Evolutionary conservation across 2,329 filamentous ascomycete genomes (phyloP).

Genomic region (Aspergillus sp.): DNA sequence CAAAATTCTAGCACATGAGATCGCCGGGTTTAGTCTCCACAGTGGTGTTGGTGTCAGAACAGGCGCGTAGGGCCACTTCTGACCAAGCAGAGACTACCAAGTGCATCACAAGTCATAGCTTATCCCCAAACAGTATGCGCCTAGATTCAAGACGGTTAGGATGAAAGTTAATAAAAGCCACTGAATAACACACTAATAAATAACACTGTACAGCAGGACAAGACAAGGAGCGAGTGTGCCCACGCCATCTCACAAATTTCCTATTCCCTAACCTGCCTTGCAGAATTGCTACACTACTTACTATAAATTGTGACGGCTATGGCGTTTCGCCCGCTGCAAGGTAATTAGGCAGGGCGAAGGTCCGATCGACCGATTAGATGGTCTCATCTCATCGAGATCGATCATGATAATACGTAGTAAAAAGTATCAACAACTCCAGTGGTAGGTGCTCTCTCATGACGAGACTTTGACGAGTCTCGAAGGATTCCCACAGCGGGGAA

Average conservation of each 20-base stretch:
- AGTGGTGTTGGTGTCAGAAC: constrained; percentile 26
- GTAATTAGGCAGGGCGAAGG: constrained; percentile 14
- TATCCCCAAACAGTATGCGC: constrained; percentile 16
- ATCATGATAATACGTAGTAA: constrained; percentile 1
- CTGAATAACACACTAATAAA: not conserved
- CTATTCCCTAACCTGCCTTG: constrained; percentile 2
- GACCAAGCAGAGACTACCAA: constrained; percentile 1
- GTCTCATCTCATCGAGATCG: constrained; percentile 12
- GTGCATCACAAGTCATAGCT: constrained; percentile 21
- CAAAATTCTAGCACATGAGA: constrained; percentile 15
- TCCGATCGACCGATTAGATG: constrained; percentile 11
- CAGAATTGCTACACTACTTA: not conserved
- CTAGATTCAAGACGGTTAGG: not conserved
- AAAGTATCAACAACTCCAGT: not conserved
- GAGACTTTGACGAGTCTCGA: not conserved
- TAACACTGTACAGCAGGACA: not conserved
- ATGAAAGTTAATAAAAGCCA: not conserved
- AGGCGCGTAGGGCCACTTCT: constrained; percentile 16
- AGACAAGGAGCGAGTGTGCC: not conserved
- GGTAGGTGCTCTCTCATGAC: not conserved
- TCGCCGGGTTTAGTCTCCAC: constrained; percentile 27
- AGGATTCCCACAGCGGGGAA: constrained; percentile 1
- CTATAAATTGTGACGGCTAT: constrained; percentile 13
- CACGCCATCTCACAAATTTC: too few species aligned
- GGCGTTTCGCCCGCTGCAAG: constrained; percentile 20